Conservation (phyloP, 345 rosid genomes). For the Capsella bursapastoris region DNA sequence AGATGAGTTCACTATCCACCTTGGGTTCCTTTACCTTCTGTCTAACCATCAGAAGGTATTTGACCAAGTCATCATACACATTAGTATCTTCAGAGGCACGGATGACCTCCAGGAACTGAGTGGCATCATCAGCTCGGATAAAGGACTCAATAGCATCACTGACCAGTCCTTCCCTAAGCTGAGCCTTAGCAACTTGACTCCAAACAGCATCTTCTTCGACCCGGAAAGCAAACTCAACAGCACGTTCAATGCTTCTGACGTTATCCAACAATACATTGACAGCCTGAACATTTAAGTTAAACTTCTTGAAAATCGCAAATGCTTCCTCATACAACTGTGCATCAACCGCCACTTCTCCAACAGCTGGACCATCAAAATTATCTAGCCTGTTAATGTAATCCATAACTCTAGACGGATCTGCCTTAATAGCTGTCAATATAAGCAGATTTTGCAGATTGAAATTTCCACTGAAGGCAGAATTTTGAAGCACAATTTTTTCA, state of each 20-base stretch:
- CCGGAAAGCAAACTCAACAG: constrained; percentile 97
- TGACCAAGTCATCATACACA: constrained; percentile 95
- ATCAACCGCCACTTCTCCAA: constrained; percentile 98
- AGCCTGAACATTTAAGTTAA: constrained; percentile 84
- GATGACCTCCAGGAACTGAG: constrained; percentile 78
- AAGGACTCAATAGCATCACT: constrained; percentile 98
- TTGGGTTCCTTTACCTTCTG: constrained; percentile 96
- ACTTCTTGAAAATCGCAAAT: constrained; percentile 84
- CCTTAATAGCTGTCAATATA: constrained; percentile 93
- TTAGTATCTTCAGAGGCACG: constrained; percentile 76
- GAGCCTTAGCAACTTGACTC: constrained; percentile 98
- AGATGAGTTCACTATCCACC: constrained; percentile 96
- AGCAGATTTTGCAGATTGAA: constrained; percentile 97
- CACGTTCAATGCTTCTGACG: constrained; percentile 78
- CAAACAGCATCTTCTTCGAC: constrained; percentile 98
- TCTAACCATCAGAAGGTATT: constrained; percentile 96
- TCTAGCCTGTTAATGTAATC: constrained; percentile 95
- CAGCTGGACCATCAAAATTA: constrained; percentile 99
- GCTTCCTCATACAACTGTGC: constrained; percentile 92
- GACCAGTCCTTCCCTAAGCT: constrained; percentile 89
- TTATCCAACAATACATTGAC: constrained; percentile 77
- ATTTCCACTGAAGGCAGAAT: constrained; percentile 99
- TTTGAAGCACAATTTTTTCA: constrained; percentile 98
- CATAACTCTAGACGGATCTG: constrained; percentile 98
- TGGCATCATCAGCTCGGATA: constrained; percentile 90